Evolutionary conservation across 805 yeast genomes (phyloP).

Genomic region (Saccharomycopsis sp.): DNA sequence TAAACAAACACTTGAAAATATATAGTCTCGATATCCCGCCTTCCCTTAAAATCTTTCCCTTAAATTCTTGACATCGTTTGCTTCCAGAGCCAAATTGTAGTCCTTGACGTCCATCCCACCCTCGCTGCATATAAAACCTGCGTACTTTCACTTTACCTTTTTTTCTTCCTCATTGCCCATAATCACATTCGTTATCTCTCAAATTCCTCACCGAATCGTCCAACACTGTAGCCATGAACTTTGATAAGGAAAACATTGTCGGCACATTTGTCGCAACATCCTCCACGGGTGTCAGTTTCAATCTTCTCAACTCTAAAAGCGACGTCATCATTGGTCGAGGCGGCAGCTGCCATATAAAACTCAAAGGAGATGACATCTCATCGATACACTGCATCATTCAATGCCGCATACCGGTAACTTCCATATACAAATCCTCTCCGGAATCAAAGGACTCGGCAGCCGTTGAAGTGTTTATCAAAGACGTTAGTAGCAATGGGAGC

Average conservation of each 20-base stretch:
- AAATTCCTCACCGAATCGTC: not conserved
- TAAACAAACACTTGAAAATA: not conserved
- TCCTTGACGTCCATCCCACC: not conserved
- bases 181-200: not conserved
- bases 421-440: not conserved
- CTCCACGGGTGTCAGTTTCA: not conserved
- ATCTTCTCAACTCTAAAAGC: not conserved
- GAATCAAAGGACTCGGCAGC: not conserved
- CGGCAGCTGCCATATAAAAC: slow-evolving; percentile 1
- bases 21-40: not conserved
- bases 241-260: not conserved
- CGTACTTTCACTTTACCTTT: not conserved
- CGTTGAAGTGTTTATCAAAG: not conserved
- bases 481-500: not conserved
- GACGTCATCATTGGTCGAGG: not conserved
- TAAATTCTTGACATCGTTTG: not conserved
- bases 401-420: not conserved
- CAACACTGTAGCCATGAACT: not conserved
- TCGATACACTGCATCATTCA: not conserved
- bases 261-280: not conserved
- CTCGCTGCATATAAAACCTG: not conserved
- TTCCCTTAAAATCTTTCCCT: not conserved
- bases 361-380: not conserved
- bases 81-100: not conserved
- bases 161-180: too few species aligned